Evolutionary conservation across 768 basidiomycete species (phyloP).

Genomic region (Rhodotorula taiwanensis): DNA sequence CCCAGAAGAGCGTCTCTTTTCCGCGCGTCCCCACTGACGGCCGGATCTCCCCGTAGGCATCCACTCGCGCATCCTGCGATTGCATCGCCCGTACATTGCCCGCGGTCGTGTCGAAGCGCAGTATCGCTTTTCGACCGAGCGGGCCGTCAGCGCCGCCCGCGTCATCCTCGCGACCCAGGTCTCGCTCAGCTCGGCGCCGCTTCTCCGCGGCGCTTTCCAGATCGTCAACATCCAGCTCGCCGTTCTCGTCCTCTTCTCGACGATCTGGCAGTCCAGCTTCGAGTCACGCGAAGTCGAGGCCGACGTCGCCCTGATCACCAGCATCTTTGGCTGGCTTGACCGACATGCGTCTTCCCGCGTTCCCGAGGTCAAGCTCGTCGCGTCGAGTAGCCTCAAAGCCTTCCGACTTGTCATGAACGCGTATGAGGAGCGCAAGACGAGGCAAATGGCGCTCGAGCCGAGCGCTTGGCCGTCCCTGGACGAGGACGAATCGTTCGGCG

Average conservation of each 20-base stretch:
- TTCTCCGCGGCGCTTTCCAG: conserved; percentile 14
- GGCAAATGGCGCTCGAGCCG: too few species aligned
- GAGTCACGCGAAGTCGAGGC: neutral
- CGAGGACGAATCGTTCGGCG: too few species aligned
- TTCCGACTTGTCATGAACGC: conserved; percentile 1
- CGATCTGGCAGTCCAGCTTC: conserved; percentile 6
- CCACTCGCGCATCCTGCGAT: conserved; percentile 9
- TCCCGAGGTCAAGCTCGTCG: conserved; percentile 4
- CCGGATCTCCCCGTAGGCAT: too few species aligned
- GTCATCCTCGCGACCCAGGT: neutral
- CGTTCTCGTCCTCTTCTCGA: conserved; percentile 5
- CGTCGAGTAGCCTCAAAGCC: neutral
- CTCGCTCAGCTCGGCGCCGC: conserved; percentile 1
- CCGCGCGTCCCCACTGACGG: too few species aligned
- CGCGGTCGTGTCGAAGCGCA: neutral
- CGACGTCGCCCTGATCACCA: conserved; percentile 8
- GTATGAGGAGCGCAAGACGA: neutral
- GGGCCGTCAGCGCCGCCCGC: conserved; percentile 9
- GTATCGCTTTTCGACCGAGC: conserved; percentile 5
- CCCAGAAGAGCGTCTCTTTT: too few species aligned
- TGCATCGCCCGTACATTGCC: conserved; percentile 21
- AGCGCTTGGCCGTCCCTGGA: neutral
- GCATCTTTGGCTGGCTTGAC: neutral
- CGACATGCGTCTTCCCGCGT: neutral
- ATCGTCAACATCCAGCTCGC: conserved; percentile 2